Percentiles rank a stretch among this genome's conserved stretches.
Conservation (phyloP, 352 stramenopile species). For the Sclerospora graminicola region DNA sequence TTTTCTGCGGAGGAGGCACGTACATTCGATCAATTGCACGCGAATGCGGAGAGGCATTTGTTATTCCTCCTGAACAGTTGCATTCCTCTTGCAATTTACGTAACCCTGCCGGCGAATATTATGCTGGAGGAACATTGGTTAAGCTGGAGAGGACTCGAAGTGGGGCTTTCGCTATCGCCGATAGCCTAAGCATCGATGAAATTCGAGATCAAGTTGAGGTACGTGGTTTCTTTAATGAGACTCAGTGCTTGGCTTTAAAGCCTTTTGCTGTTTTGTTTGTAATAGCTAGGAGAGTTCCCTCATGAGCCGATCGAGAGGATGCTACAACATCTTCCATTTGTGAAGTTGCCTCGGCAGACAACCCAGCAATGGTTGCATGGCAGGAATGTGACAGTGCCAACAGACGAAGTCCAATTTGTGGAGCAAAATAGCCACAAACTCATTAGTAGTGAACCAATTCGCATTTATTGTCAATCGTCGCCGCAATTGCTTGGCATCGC, state of each 20-base stretch:
- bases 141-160: constrained; percentile 52
- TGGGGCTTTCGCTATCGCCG: constrained; percentile 37
- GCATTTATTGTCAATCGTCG: constrained; percentile 36
- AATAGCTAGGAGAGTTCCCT: constrained; percentile 25
- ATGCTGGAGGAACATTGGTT: constrained; percentile 53
- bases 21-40: constrained; percentile 85
- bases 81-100: constrained; percentile 13
- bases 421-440: constrained; percentile 13
- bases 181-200: constrained; percentile 49
- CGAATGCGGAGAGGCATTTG: constrained; percentile 63
- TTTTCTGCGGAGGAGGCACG: constrained; percentile 63
- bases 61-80: constrained; percentile 20
- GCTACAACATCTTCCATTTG: constrained; percentile 42
- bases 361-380: constrained; percentile 40
- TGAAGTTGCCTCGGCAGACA: constrained; percentile 19
- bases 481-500: constrained; percentile 42
- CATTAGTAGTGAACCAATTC: constrained; percentile 28
- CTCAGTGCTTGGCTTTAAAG: neutral
- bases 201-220: constrained; percentile 35
- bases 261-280: neutral
- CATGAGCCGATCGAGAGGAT: constrained; percentile 50
- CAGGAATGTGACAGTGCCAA: constrained; percentile 25
- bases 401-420: constrained; percentile 20
- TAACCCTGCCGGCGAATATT: constrained; percentile 30
- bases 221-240: neutral